A percentile compares a stretch with the other conserved stretches of the same genome.
Evolutionary conservation across 176 grass and related monocot genomes (phyloP).

Genomic region (Canna indica): DNA sequence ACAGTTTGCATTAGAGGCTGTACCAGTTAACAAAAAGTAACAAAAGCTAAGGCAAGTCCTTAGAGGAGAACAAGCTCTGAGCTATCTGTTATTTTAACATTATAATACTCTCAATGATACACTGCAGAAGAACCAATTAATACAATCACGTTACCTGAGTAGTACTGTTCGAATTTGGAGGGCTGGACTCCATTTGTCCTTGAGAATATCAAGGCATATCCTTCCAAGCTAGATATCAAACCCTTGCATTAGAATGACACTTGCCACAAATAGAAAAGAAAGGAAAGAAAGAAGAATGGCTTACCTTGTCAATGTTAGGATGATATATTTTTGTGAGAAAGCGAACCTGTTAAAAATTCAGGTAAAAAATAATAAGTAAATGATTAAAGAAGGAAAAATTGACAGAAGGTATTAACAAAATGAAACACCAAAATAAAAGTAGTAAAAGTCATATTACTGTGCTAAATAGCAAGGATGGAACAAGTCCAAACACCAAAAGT

Average conservation of each 20-base stretch:
- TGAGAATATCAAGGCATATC: slow-evolving; percentile 27
- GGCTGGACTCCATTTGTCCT: slow-evolving; percentile 29
- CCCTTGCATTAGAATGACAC: slow-evolving; percentile 24
- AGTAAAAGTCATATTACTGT: not conserved
- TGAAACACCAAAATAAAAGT: not conserved
- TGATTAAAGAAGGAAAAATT: not conserved
- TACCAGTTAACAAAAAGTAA: not conserved
- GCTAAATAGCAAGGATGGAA: not conserved
- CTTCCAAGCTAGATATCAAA: slow-evolving; percentile 51
- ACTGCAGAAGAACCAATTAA: not conserved
- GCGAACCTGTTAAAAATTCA: slow-evolving; percentile 62
- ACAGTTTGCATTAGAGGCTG: too few species aligned
- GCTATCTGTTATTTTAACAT: not conserved
- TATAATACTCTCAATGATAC: not conserved
- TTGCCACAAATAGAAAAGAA: slow-evolving; percentile 3
- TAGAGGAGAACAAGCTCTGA: not conserved
- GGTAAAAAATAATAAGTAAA: slow-evolving; percentile 12
- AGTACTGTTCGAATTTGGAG: slow-evolving; percentile 26
- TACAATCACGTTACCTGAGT: slow-evolving; percentile 6
- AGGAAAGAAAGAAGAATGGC: slow-evolving; percentile 1
- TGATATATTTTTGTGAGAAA: slow-evolving; percentile 99
- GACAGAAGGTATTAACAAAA: not conserved
- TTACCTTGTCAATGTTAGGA: slow-evolving; percentile 98
- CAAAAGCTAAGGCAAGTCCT: not conserved
- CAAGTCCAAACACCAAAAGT: not conserved